Evolutionary conservation across 768 basidiomycete genomes (phyloP).

Genomic region (Lentinula detonsa): DNA sequence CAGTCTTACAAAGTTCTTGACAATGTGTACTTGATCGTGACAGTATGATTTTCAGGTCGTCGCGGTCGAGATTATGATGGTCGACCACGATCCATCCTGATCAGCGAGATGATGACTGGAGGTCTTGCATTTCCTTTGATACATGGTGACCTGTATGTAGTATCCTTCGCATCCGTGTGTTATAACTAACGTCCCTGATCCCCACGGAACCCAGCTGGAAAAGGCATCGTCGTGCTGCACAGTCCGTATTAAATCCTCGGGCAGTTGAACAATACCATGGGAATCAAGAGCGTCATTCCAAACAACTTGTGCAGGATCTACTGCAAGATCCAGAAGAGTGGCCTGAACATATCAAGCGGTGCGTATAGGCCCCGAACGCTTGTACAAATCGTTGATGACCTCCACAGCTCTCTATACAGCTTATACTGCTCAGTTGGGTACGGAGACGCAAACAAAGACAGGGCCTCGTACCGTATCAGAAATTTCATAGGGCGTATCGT

Average conservation of each 20-base stretch:
- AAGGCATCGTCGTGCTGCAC: conserved; percentile 2
- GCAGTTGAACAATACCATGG: conserved; percentile 11
- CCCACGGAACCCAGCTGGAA: neutral
- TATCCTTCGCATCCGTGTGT: neutral
- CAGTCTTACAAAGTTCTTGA: neutral
- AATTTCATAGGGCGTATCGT: conserved; percentile 20
- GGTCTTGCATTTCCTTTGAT: conserved; percentile 15
- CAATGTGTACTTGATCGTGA: neutral
- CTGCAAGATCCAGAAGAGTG: conserved; percentile 17
- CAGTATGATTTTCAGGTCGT: conserved; percentile 13
- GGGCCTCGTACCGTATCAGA: neutral
- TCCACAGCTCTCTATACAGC: neutral
- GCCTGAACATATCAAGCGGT: conserved; percentile 20
- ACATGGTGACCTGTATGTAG: conserved; percentile 12
- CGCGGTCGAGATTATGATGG: conserved; percentile 16
- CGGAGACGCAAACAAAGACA: neutral
- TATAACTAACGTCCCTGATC: neutral
- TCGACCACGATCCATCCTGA: conserved; percentile 17
- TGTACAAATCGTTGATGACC: neutral
- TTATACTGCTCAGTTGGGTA: neutral
- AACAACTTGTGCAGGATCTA: conserved; percentile 15
- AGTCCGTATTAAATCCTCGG: conserved; percentile 1
- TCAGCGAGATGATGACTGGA: conserved; percentile 19
- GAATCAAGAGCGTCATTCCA: conserved; percentile 17
- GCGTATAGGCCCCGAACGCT: neutral